Evolutionary conservation across 495 filamentous ascomycete species (phyloP).

Genomic region (Parmelia sp.): DNA sequence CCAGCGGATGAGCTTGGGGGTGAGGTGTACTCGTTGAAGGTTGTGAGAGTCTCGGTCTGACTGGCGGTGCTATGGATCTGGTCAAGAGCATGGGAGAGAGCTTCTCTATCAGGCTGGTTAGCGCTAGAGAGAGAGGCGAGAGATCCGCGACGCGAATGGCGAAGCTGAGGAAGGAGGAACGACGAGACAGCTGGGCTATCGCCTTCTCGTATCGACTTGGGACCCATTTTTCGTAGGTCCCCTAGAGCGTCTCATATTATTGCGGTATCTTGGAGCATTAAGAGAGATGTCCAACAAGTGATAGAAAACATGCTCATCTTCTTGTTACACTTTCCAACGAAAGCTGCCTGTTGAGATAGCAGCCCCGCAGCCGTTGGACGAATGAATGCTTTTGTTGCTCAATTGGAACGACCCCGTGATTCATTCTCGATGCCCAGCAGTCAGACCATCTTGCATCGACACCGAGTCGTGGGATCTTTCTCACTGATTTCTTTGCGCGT

Average conservation of each 20-base stretch:
- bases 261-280: constrained; percentile 1
- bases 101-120: constrained; percentile 59
- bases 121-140: constrained; percentile 54
- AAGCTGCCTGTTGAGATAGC: background rate
- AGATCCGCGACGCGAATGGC: constrained; percentile 55
- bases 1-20: constrained; percentile 44
- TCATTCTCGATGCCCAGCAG: background rate
- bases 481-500: background rate
- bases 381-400: background rate
- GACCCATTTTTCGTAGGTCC: constrained; percentile 33
- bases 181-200: constrained; percentile 41
- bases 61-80: constrained; percentile 79
- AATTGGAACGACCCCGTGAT: background rate
- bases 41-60: constrained; percentile 70
- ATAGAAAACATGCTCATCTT: background rate
- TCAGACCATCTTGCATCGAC: background rate
- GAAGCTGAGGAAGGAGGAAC: constrained; percentile 39
- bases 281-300: constrained; percentile 11
- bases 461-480: background rate
- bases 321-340: background rate
- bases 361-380: background rate
- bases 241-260: constrained; percentile 12
- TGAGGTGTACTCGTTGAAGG: constrained; percentile 75
- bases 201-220: constrained; percentile 33
- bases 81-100: constrained; percentile 67